A percentile compares a stretch with the other conserved stretches of the same genome.
Evolutionary conservation across 106 monocot genomes (phyloP).

Genomic region (Ottelia alismoides): DNA sequence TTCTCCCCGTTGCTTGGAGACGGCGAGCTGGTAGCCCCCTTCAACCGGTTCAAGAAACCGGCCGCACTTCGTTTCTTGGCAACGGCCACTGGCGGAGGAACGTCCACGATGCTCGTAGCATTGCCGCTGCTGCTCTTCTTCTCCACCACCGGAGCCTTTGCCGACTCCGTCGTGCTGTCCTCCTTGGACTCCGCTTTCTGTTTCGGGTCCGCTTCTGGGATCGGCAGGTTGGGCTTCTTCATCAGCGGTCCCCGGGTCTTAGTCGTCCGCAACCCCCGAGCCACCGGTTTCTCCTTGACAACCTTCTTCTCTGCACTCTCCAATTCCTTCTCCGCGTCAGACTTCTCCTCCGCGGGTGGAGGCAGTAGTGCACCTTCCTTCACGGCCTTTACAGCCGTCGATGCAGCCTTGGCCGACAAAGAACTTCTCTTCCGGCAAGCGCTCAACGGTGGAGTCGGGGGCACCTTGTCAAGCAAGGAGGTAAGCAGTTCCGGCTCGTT

Average conservation of each 20-base stretch:
- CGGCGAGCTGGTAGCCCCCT: constrained; percentile 3
- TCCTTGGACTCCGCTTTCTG: neutral
- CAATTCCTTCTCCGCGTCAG: constrained; percentile 3
- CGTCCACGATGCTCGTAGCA: neutral
- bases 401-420: constrained; percentile 15
- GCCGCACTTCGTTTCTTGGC: constrained; percentile 50
- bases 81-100: neutral
- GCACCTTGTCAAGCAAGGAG: constrained; percentile 12
- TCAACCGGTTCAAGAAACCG: constrained; percentile 43
- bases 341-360: constrained; percentile 15
- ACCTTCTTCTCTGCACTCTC: constrained; percentile 3
- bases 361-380: neutral
- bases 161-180: neutral
- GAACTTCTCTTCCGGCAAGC: constrained; percentile 41
- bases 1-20: constrained; percentile 6
- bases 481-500: constrained; percentile 14
- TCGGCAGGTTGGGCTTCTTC: constrained; percentile 3
- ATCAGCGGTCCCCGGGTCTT: constrained; percentile 14
- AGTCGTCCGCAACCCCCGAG: constrained; percentile 34
- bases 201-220: neutral
- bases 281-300: constrained; percentile 7
- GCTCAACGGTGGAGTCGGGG: constrained; percentile 9
- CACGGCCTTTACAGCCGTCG: neutral
- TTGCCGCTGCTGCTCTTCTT: constrained; percentile 24
- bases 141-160: constrained; percentile 2